A percentile compares a stretch with the other conserved stretches of the same genome.
phyloP scores from a whole-genome alignment of 176 grass and related monocot genomes.

The Ananas comosus region DNA sequence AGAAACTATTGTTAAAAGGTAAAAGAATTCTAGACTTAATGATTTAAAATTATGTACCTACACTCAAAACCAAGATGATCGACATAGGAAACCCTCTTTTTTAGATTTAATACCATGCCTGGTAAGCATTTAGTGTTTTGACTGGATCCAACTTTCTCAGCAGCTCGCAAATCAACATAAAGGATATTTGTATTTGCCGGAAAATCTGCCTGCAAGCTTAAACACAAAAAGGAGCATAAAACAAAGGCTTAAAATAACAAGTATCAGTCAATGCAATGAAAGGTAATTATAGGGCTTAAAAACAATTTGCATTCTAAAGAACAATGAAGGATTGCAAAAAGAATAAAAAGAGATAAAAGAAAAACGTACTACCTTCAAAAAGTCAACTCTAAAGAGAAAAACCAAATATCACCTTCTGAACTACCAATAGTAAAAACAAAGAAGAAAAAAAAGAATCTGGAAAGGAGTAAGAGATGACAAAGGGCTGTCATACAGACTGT shows the following conservation, averaged over 20 bases:
- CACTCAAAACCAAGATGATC: constrained; percentile 89
- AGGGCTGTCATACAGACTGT: no score
- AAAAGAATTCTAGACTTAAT: neutral
- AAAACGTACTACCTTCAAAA: neutral
- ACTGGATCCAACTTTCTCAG: constrained; percentile 70
- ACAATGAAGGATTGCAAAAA: neutral
- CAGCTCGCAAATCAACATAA: constrained; percentile 81
- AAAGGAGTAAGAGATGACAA: neutral
- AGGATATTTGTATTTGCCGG: constrained; percentile 99
- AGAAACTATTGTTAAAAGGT: neutral
- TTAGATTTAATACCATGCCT: constrained; percentile 92
- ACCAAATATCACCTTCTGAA: neutral
- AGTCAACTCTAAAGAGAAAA: neutral
- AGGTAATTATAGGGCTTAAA: neutral
- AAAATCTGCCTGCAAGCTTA: constrained; percentile 70
- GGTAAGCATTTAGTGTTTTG: constrained; percentile 69
- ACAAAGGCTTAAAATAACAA: constrained; percentile 13
- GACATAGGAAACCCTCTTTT: constrained; percentile 69
- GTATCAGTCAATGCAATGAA: neutral
- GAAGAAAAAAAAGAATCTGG: neutral
- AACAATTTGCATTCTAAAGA: constrained; percentile 5
- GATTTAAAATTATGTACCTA: constrained; percentile 53
- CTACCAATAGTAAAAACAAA: neutral
- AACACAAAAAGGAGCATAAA: constrained; percentile 22
- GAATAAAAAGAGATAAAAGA: neutral